These are phyloP conservation scores for Diutina scorzettiae DNA, from an alignment of 1,139 yeast species.

Conservation along the genomic window DNA sequence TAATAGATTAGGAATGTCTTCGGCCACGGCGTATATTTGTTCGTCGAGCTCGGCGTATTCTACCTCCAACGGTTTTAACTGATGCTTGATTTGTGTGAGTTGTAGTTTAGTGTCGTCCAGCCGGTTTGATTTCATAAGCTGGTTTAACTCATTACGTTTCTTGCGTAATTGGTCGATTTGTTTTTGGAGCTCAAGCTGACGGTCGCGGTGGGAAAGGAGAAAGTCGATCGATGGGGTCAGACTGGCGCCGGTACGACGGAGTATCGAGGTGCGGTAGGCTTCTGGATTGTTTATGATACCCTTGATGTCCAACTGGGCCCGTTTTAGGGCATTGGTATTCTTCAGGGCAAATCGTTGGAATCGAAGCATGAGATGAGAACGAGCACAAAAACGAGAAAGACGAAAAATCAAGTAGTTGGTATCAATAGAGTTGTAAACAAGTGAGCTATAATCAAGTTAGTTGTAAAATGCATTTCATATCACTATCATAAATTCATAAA, in stretches of 20 bases:
- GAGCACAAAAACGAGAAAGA: not conserved
- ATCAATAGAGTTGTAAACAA: too few species aligned
- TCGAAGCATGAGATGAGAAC: not conserved
- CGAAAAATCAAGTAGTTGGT: too few species aligned
- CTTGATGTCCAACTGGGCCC: slow-evolving; percentile 40
- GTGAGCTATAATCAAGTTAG: not conserved
- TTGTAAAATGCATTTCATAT: not conserved
- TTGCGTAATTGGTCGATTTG: slow-evolving; percentile 14
- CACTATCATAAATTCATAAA: not conserved
- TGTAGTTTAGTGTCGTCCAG: slow-evolving; percentile 14
- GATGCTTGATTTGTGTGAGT: slow-evolving; percentile 24
- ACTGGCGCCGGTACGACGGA: slow-evolving; percentile 23
- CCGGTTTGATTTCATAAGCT: slow-evolving; percentile 11
- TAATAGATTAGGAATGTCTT: slow-evolving; percentile 57
- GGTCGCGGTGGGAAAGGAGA: slow-evolving; percentile 13
- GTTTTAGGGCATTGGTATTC: slow-evolving; percentile 13
- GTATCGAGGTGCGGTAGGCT: slow-evolving; percentile 32
- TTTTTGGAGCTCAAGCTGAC: slow-evolving; percentile 10
- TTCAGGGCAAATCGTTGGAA: slow-evolving; percentile 8
- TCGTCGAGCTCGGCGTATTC: slow-evolving; percentile 17
- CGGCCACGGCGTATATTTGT: slow-evolving; percentile 27
- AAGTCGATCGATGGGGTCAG: slow-evolving; percentile 18
- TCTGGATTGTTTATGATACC: slow-evolving; percentile 27
- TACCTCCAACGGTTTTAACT: slow-evolving; percentile 23
- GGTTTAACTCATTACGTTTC: slow-evolving; percentile 17